Base-by-base conservation (phyloP, 1,139 yeast species). In the Saccharomyces hybrid region DNA sequence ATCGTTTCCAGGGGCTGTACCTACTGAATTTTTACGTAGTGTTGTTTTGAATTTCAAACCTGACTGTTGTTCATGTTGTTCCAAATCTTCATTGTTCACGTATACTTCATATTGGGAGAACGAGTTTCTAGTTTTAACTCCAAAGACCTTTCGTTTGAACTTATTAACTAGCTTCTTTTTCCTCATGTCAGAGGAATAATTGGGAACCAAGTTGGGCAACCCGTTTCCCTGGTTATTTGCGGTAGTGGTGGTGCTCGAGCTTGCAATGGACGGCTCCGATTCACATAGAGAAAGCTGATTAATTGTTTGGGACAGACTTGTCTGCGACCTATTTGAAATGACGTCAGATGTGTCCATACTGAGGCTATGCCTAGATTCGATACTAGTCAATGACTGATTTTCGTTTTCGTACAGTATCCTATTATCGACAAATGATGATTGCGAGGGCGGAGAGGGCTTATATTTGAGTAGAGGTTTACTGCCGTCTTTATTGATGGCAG, bases 11-110 rank as follows among this genome's bases (percentile, higher is more conserved):
- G 42, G 2, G 25, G 4, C 9, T 38, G 42, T 14, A 9, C 31
- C 5, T 9, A 26, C 31, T 11, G 48, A 46, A 23, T 51, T 54
- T 31, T 62, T 52, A 16, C 58, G 57, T 60, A 62, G 55, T 3
- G 65, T 62, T 5, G 64, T 61, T 47, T 56, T 59, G 30, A 62
- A 55, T 25, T 57, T 54, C 48, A 57, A 48, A 31, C 57, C 56
- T 26, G 42, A 9, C 20, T 38, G 42, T 57, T 57, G 25, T 52
- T 56, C 6, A 57, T 59, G 32, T 57, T 59, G 23, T 56, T 60
- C 25, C 11, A 16, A 59, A 54, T 8, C 62, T 5, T 38, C 42
- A 6, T 13, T 9, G 23, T 3, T 16, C 9, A n/a, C 25, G 9
- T 38, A 13, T 6, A 16, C 5, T 38, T 38, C 42, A 16, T 38